Percentiles rank a stretch among this genome's conserved stretches.
phyloP scores from a whole-genome alignment of 495 filamentous ascomycete species.

The Annulohypoxylon moriforme region DNA sequence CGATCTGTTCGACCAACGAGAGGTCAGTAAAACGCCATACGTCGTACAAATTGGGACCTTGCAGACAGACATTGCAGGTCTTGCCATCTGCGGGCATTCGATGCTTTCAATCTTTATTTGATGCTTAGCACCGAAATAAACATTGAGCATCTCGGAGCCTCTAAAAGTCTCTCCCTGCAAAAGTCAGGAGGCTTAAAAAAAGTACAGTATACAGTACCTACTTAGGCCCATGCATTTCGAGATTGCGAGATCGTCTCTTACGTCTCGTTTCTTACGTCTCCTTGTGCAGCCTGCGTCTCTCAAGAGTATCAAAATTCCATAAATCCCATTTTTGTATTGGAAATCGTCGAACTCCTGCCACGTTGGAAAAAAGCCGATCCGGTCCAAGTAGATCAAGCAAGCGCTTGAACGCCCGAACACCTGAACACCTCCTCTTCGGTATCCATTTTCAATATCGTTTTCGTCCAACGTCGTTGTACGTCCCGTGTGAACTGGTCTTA shows the following conservation, averaged over 20 bases:
- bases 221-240: too few species aligned
- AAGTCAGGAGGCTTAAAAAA: too few species aligned
- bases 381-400: constrained; percentile 3
- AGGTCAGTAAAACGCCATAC: constrained; percentile 19
- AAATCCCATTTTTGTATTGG: neutral
- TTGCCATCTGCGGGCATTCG: constrained; percentile 25
- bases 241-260: constrained; percentile 1
- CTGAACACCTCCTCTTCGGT: constrained; percentile 4
- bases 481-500: neutral
- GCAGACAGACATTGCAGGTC: neutral
- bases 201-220: constrained; percentile 8
- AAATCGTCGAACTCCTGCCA: constrained; percentile 5
- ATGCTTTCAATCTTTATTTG: neutral
- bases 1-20: neutral
- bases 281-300: neutral
- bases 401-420: constrained; percentile 2
- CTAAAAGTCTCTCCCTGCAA: constrained; percentile 21
- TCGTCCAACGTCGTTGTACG: neutral
- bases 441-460: neutral
- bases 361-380: constrained; percentile 14
- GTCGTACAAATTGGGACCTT: constrained; percentile 26
- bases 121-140: constrained; percentile 26
- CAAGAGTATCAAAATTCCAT: neutral
- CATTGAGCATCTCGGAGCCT: constrained; percentile 35
- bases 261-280: neutral